Base-by-base conservation (phyloP, 805 yeast species). In the Vanderwaltozyma yarrowii region DNA sequence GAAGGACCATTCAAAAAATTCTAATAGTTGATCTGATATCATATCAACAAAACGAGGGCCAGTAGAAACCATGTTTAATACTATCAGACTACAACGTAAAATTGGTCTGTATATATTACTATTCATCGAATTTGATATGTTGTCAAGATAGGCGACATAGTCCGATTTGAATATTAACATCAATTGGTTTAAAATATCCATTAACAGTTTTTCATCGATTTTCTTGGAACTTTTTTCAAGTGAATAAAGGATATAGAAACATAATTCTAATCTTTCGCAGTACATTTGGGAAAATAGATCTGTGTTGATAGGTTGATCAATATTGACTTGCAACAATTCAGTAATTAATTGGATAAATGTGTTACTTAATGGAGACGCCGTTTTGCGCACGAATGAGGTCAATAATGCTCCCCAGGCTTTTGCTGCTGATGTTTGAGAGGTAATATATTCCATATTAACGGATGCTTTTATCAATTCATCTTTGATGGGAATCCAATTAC, bases 351-450 rank as follows among this genome's bases (percentile, higher is more conserved):
- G 58, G 49, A 61, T 47, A 45, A 62, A 65, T 0, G 64, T 52
- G 8, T 52, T 42, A n/a, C 56, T 52, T 8, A 68, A 42, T 4
- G 61, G 57, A 1, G 54, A 50, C 17, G 54, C 56, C 32, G 62
- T 65, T 43, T 75, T 71, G 5, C 13, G 21, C 41, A 81, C 70
- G 49, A 64, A 78, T 0, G 89, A 74, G 0, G 89, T 77, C 17
- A 85, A 44, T 25, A 87, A 63, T 1, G 92, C 86, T 35, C 89
- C 87, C 71, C 84, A 76, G 0, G 94, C 72, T 48, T 79, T 80
- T 3, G 85, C 80, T 16, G 82, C 72, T 4, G 74, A 65, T 13
- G 78, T 65, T 50, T 86, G 94, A 1, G 88, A 70, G 30, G 76
- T 69, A 7, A 76, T 69, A 47, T 68, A 70, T 44, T 85, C 85